Percentiles rank a stretch among this genome's conserved stretches.
phyloP scores from a whole-genome alignment of 1,284 basidiomycete species.

The Fomitopsis pinicola region DNA sequence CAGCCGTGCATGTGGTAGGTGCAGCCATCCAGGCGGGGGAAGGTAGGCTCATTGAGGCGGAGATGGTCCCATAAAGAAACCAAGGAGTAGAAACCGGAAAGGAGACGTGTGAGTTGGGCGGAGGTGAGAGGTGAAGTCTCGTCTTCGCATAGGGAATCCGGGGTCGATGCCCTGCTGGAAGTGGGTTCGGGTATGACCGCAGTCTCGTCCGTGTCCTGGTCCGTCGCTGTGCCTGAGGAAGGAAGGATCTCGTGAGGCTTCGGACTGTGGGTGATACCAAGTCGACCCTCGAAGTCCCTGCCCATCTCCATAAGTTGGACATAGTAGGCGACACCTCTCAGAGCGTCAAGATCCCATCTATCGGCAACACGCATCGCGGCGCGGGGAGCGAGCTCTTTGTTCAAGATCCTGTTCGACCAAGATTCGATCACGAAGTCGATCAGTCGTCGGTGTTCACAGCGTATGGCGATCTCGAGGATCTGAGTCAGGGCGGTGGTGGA shows the following conservation, averaged over 20 bases:
- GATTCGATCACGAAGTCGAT: slow-evolving; percentile 19
- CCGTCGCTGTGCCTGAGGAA: not conserved
- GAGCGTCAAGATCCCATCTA: slow-evolving; percentile 14
- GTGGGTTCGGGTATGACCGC: not conserved
- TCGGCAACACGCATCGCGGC: slow-evolving; percentile 26
- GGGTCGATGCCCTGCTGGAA: not conserved
- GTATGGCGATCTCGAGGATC: slow-evolving; percentile 27
- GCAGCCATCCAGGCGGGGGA: slow-evolving; percentile 25
- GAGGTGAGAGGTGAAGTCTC: slow-evolving; percentile 15
- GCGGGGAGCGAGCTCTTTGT: slow-evolving; percentile 18
- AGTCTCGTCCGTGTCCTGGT: slow-evolving; percentile 4
- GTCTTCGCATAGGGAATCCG: slow-evolving; percentile 4
- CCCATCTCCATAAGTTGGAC: slow-evolving; percentile 25
- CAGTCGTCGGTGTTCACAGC: slow-evolving; percentile 24
- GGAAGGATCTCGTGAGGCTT: not conserved
- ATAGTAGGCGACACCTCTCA: slow-evolving; percentile 27
- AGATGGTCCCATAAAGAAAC: slow-evolving; percentile 25
- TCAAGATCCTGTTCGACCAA: slow-evolving; percentile 23
- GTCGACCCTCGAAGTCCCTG: slow-evolving; percentile 12
- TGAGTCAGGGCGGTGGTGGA: slow-evolving; percentile 21
- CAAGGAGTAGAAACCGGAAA: slow-evolving; percentile 27
- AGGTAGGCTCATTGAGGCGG: slow-evolving; percentile 18
- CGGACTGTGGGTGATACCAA: slow-evolving; percentile 5
- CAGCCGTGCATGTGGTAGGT: slow-evolving; percentile 29
- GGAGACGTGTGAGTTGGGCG: slow-evolving; percentile 23